These are phyloP conservation scores for Russula dissimulans DNA, from an alignment of 768 basidiomycete species.

Conservation along the genomic window DNA sequence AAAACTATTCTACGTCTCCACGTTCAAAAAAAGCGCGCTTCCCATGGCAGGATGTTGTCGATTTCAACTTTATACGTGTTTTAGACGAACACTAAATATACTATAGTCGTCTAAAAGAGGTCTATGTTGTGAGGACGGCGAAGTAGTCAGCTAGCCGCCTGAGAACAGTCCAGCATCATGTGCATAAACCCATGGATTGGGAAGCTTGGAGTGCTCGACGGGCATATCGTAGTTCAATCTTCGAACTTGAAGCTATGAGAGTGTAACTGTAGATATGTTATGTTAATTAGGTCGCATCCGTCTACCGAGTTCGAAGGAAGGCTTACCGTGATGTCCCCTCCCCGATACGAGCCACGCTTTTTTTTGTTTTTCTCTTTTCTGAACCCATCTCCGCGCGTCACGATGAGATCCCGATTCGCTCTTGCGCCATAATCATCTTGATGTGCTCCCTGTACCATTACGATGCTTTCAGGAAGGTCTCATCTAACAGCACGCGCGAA, in stretches of 20 bases:
- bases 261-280: conserved; percentile 42
- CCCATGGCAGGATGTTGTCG: conserved; percentile 6
- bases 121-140: neutral
- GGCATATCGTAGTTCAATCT: conserved; percentile 26
- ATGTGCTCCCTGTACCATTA: conserved; percentile 42
- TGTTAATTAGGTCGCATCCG: neutral
- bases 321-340: conserved; percentile 86
- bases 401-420: conserved; percentile 81
- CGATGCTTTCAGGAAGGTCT: neutral
- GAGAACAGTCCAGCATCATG: neutral
- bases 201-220: neutral
- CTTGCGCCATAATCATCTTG: conserved; percentile 79
- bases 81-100: conserved; percentile 16
- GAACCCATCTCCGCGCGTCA: conserved; percentile 91
- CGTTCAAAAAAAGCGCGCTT: neutral
- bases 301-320: neutral
- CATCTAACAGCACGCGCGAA: neutral
- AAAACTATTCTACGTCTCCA: neutral
- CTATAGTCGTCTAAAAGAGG: neutral
- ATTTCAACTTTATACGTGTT: conserved; percentile 18
- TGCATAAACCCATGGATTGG: neutral
- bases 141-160: neutral
- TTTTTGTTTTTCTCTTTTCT: conserved; percentile 99
- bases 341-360: conserved; percentile 88
- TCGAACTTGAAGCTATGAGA: conserved; percentile 85